Base-by-base conservation (phyloP, 164 flowering plant genomes). In the Dillenia turbinata region DNA sequence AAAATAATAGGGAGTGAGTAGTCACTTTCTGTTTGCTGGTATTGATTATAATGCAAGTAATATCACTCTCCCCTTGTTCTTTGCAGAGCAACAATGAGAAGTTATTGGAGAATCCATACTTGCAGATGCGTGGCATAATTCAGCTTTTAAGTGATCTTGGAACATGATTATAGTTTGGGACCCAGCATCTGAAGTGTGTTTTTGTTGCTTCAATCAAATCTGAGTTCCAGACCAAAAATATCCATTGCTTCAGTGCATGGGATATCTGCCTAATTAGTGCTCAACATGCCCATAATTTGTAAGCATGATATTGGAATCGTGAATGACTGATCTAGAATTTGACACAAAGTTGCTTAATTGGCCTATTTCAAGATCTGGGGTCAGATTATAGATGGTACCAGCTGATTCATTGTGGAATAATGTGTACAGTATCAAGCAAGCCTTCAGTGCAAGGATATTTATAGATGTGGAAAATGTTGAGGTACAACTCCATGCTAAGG, bases 51-150 rank as follows among this genome's bases (percentile, higher is more conserved):
- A 40, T 40, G 22, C 48, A 50, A 48, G 43, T 45, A 54, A 52
- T 54, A 54, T 63, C 54, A 62, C 13, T 2, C 15, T 62, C 13
- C 62, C 48, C 11, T 55, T 62, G 19, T 60, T 52, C 44, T 56
- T 12, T 67, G 51, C 88, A 95, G 99, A 86, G 89, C 79, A 95
- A 95, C 85, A 95, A 95, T 69, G 99, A 95, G 69, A 95, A 95
- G 75, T 80, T 95, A 56, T 68, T 95, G 77, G 97, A 95, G 78
- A 95, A 95, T 74, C 99, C 97, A 4, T 95, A 95, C 68, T 96
- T 95, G 66, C 99, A 92, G 79, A 89, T 95, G 90, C 89, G 94
- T 44, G 99, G 99, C 64, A 80, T 95, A 70, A 83, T 92, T 73
- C 96, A 95, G 75, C 75, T 95, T 61, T 85, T 87, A 61, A 92